Evolutionary conservation across 2,329 filamentous ascomycete species (phyloP), one percentile per base, ranked within the genome.

Genomic region (Fusarium setosum): DNA sequence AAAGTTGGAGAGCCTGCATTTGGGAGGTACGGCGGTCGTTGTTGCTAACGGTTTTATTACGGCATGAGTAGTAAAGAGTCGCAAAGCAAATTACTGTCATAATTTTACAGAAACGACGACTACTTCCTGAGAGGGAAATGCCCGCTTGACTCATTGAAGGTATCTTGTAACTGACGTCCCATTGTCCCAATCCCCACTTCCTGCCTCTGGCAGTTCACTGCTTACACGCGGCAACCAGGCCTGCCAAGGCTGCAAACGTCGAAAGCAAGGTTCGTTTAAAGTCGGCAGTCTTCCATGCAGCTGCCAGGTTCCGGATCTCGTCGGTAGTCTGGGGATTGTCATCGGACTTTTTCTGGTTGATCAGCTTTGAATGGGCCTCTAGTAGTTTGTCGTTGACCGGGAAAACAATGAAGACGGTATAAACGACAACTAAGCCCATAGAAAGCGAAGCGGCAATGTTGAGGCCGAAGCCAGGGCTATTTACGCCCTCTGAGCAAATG

Each of bases 11-110:
- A 51, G 17, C 3, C 35, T 70, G 11, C 42, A 70, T n/a, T 50
- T 69, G 4, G 45, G 61, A 2, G 67, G 67, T 0, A 59, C 6
- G 4, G 67, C 67, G 0, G 57, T 59, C 0, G 60, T 55, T 3
- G 56, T 70, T 12, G 29, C 29, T 17, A 45, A 26, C 12, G 42
- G 42, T 15, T 17, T 45, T 20, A 45, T 45, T 26, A 45, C 18
- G 23, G 26, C 42, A 29, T 29, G 11, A 29, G 8, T 29, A 29
- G n/a, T 29, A 11, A 29, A 29, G 26, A 11, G 26, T 11, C 26
- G 26, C 26, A 11, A 11, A 11, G 8, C 26, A 11, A 29, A 29
- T 29, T 29, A 3, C 26, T 11, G 11, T 29, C 26, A 29, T 29
- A 29, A 7, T 29, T 5, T n/a, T n/a, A n/a, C n/a, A n/a, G n/a